These are phyloP conservation scores for Rusavskia elegans DNA, from an alignment of 495 filamentous ascomycete species.

Conservation along the genomic window DNA sequence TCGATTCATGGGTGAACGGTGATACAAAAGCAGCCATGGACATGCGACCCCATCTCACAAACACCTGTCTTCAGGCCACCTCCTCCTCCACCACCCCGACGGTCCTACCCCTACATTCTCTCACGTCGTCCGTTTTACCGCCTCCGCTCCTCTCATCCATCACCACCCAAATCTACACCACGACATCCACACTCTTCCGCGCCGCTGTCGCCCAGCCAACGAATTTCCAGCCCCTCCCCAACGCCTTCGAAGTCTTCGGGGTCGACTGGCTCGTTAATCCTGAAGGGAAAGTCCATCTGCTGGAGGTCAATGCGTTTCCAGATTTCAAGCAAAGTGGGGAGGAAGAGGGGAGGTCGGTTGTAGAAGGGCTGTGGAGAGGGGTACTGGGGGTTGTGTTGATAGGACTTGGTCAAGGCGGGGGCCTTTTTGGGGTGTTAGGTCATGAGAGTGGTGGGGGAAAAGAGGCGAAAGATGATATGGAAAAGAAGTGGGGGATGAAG, in stretches of 20 bases:
- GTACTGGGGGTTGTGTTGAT: constrained; percentile 40
- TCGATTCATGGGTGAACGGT: not conserved
- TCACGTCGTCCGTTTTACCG: constrained; percentile 17
- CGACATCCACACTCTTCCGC: constrained; percentile 64
- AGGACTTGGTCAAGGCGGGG: no score
- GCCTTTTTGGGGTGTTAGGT: no score
- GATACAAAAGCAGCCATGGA: constrained; percentile 11
- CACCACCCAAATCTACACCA: constrained; percentile 53
- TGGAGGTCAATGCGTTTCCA: constrained; percentile 95
- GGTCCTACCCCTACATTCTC: constrained; percentile 8
- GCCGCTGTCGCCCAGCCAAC: constrained; percentile 65
- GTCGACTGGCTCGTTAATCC: constrained; percentile 77
- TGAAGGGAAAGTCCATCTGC: constrained; percentile 44
- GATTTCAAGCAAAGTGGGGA: constrained; percentile 81
- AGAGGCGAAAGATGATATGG: constrained; percentile 11
- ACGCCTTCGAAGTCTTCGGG: constrained; percentile 85
- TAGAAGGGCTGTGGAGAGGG: constrained; percentile 59
- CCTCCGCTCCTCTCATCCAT: constrained; percentile 31
- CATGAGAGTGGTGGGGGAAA: constrained; percentile 18
- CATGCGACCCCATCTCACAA: constrained; percentile 69
- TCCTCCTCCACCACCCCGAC: constrained; percentile 2
- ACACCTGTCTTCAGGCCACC: constrained; percentile 74
- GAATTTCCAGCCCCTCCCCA: constrained; percentile 79
- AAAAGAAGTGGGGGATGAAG: constrained; percentile 26
- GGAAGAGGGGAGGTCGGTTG: constrained; percentile 47